Percentiles rank a stretch among this genome's conserved stretches.
phyloP scores from a whole-genome alignment of 306 rosid species.

The Castanea crenata region DNA sequence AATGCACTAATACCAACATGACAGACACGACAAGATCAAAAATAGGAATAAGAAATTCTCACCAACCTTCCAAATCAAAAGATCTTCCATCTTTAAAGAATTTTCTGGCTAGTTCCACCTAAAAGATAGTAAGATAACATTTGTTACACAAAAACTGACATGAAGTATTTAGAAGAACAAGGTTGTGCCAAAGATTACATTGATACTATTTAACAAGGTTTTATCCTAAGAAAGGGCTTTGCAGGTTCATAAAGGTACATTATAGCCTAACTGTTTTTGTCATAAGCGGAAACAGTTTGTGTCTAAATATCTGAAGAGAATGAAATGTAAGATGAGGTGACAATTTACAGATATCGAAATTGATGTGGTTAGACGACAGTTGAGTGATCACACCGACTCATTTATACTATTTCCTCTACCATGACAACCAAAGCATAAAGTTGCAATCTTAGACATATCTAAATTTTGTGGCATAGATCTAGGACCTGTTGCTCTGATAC shows the following conservation, averaged over 20 bases:
- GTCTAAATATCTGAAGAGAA: too few species aligned
- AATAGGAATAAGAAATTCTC: constrained; percentile 17
- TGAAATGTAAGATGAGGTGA: too few species aligned
- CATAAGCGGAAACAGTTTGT: too few species aligned
- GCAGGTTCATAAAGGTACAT: neutral
- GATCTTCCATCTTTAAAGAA: constrained; percentile 85
- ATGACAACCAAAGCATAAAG: too few species aligned
- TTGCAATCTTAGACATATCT: too few species aligned
- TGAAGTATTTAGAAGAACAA: neutral
- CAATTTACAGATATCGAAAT: too few species aligned
- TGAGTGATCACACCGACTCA: too few species aligned
- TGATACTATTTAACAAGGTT: neutral
- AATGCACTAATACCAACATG: constrained; percentile 5
- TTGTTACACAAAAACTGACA: constrained; percentile 6
- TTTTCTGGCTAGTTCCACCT: constrained; percentile 71
- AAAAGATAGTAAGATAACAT: constrained; percentile 35
- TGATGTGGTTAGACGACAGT: too few species aligned
- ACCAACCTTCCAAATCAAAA: constrained; percentile 81
- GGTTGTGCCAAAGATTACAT: neutral
- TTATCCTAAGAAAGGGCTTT: neutral
- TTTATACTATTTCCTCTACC: too few species aligned
- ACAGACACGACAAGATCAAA: constrained; percentile 5
- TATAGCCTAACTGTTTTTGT: too few species aligned
- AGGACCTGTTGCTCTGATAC: too few species aligned
- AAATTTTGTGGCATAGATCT: too few species aligned